Conservation (phyloP, 1,284 basidiomycete species). For the Microbotryum lychnidis-dioicae region DNA sequence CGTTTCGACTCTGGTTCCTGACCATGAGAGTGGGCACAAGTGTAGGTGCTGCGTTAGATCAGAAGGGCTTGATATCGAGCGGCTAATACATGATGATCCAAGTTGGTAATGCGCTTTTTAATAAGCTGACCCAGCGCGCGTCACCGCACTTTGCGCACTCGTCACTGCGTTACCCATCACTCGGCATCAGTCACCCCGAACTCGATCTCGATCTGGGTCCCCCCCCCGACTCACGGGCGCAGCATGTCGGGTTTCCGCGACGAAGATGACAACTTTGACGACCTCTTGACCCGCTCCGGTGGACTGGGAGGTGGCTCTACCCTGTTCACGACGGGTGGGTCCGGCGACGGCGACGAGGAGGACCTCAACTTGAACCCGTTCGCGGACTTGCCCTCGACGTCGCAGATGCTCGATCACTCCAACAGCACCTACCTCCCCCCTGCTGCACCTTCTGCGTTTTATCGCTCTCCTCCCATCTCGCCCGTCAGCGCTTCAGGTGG, state of each 20-base stretch:
- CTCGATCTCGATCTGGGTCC: too few species aligned
- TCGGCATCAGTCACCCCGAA: background rate
- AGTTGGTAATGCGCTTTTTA: too few species aligned
- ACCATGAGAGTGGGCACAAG: too few species aligned
- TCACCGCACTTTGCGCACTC: background rate
- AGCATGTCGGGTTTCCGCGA: conserved; percentile 23
- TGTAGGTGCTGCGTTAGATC: too few species aligned
- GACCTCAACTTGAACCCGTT: conserved; percentile 24
- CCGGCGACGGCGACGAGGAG: conserved; percentile 9
- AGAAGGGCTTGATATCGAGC: too few species aligned
- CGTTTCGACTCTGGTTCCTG: too few species aligned
- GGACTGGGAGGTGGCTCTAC: background rate
- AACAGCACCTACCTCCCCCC: background rate
- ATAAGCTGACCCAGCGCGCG: too few species aligned
- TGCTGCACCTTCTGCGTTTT: background rate
- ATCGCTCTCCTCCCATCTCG: background rate
- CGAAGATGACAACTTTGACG: conserved; percentile 16
- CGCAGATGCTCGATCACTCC: background rate
- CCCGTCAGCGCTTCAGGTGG: background rate
- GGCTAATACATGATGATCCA: too few species aligned
- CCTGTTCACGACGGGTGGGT: conserved; percentile 4
- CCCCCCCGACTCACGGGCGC: background rate
- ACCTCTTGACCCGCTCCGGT: conserved; percentile 8
- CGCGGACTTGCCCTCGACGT: conserved; percentile 16
- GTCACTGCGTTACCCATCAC: background rate